A percentile compares a stretch with the other conserved stretches of the same genome.
Conservation (phyloP, 2,329 filamentous ascomycete genomes). For the Pseudocercospora eumusae region DNA sequence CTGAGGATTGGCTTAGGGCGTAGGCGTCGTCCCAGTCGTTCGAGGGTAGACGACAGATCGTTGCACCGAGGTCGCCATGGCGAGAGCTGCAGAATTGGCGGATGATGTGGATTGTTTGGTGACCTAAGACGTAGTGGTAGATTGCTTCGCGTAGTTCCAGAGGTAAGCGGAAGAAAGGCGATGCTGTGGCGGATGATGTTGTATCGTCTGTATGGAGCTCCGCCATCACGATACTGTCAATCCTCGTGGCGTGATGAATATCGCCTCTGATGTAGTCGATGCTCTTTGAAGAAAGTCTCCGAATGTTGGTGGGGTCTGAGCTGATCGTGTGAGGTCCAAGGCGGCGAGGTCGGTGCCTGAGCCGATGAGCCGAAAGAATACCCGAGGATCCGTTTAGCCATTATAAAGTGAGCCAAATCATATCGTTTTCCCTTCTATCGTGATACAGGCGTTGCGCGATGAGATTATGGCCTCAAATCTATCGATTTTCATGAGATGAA, state of each 20-base stretch:
- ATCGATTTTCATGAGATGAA: background rate
- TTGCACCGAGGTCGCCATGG: slow-evolving; percentile 7
- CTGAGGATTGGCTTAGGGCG: slow-evolving; percentile 4
- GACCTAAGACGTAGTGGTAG: slow-evolving; percentile 8
- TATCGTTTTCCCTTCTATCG: background rate
- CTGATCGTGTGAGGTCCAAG: background rate
- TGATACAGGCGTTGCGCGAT: background rate
- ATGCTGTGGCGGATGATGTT: background rate
- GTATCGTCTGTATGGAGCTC: background rate
- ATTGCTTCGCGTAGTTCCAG: slow-evolving; percentile 4
- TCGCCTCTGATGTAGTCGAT: background rate
- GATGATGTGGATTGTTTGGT: slow-evolving; percentile 9
- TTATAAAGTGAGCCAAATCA: background rate
- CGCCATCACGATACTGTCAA: background rate
- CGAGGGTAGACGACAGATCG: slow-evolving; percentile 1
- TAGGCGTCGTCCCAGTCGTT: background rate
- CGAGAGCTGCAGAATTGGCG: slow-evolving; percentile 11
- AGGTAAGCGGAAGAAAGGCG: slow-evolving; percentile 7
- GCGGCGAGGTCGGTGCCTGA: background rate
- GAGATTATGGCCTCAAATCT: background rate
- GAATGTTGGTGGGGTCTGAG: background rate
- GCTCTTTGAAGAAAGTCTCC: background rate
- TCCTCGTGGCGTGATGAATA: background rate
- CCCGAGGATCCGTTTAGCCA: background rate
- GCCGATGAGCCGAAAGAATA: background rate